Evolutionary conservation across 352 stramenopile genomes (phyloP), one percentile per base, ranked within the genome.

Genomic region (Globisporangium camurandrum): DNA sequence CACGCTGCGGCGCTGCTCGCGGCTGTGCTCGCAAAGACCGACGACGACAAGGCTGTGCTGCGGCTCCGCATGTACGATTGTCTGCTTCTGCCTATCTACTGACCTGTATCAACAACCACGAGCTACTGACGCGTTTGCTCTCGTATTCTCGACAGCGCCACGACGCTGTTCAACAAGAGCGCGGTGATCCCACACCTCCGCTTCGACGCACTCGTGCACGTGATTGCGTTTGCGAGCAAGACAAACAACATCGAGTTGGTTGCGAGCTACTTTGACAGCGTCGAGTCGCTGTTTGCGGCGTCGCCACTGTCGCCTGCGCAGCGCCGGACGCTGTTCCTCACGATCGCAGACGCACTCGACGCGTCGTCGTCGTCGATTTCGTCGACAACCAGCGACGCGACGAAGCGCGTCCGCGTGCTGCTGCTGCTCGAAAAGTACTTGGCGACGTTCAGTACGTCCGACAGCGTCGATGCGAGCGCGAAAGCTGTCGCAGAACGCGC

Each of bases 401-500:
- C n/a, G n/a, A 74, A 79, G 61, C 61, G 68, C 54, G 42, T 84
- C 54, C 75, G 86, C 59, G 62, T 76, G 49, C 57, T 92, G 31
- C 38, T 61, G n/a, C 81, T 87, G 47, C 52, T 94, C 12, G 81
- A 92, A 30, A 85, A 88, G 64, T 89, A 84, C 60, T 51, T 91
- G 34, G 48, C 62, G 38, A 86, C 76, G 6, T 86, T 83, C 38
- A 51, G 65, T 2, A 51, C 65, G 17, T 73, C 84, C 49, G 68
- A 61, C 26, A 74, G 88, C 57, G 69, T 86, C 22, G 57, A 76
- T 10, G 60, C 60, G 23, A 64, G 65, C 8, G 85, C 78, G 47
- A 89, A 91, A 59, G 64, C 81, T 51, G 75, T 88, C 30, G 81
- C 88, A 5, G 62, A 87, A 26, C 89, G 86, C 47, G 87, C 86